phyloP scores from a whole-genome alignment of 2,329 filamentous ascomycete species.

The Sphaerostilbella broomeana region DNA sequence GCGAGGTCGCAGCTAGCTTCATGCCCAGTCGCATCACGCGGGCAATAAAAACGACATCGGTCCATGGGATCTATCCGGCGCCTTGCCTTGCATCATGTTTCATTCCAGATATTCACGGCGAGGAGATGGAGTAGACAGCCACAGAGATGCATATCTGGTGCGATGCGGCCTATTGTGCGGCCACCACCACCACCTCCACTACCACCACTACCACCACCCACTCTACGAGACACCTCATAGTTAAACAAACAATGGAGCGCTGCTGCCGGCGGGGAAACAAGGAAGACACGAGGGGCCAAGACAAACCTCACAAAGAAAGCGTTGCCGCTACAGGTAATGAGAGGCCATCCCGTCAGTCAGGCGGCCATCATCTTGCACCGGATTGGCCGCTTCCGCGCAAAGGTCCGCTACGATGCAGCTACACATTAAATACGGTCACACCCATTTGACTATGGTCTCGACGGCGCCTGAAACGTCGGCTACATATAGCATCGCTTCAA shows the following conservation, averaged over 20 bases:
- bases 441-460: constrained; percentile 11
- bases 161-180: constrained; percentile 11
- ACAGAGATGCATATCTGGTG: constrained; percentile 12
- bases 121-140: constrained; percentile 5
- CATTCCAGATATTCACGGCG: constrained; percentile 3
- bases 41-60: constrained; percentile 10
- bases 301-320: too few relatives aligned
- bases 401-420: constrained; percentile 14
- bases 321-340: too few relatives aligned
- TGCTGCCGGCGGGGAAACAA: too few relatives aligned
- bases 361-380: constrained; percentile 8
- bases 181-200: too few relatives aligned
- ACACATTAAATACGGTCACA: constrained; percentile 13
- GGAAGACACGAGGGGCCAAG: too few relatives aligned
- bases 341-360: constrained; percentile 13
- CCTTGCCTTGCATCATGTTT: constrained; percentile 11
- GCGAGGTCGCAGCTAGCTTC: constrained; percentile 12
- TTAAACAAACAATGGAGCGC: too few relatives aligned
- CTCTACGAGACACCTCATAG: too few relatives aligned
- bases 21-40: constrained; percentile 13
- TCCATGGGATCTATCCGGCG: constrained; percentile 4
- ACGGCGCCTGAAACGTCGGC: constrained; percentile 12
- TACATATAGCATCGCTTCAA: constrained; percentile 10
- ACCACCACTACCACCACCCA: too few relatives aligned
- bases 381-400: constrained; percentile 12